Percentiles rank a stretch among this genome's conserved stretches.
Conservation (phyloP, 139 green algal species). For the Parachlorella kessleri region DNA sequence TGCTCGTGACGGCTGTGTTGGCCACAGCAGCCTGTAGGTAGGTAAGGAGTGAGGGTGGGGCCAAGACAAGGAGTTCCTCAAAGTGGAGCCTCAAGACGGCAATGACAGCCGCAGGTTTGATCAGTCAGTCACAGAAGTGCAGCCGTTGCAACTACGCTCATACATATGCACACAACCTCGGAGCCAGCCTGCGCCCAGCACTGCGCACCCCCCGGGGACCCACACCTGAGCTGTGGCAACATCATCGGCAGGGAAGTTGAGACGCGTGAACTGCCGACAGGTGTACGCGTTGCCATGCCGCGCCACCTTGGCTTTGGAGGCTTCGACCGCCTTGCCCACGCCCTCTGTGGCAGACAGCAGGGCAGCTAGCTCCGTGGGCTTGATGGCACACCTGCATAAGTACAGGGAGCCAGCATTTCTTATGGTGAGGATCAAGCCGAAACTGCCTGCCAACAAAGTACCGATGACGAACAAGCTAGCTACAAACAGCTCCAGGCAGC, state of each 20-base stretch:
- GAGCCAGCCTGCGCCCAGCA: no score
- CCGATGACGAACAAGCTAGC: background rate
- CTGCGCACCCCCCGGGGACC: no score
- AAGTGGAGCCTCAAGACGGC: no score
- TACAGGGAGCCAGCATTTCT: background rate
- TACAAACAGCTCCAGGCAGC: background rate
- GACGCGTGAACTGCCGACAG: constrained; percentile 48
- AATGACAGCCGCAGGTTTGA: no score
- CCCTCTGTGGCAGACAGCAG: constrained; percentile 10
- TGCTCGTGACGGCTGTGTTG: constrained; percentile 19
- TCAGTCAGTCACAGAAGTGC: no score
- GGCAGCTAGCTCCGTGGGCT: constrained; percentile 7
- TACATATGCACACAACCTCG: no score
- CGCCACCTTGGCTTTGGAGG: background rate
- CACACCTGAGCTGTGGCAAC: background rate
- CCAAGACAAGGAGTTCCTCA: background rate
- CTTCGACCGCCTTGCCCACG: constrained; percentile 21
- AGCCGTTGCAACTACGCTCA: no score
- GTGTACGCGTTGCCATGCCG: constrained; percentile 14
- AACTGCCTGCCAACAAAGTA: background rate
- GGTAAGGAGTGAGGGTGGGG: background rate
- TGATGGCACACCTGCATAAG: constrained; percentile 36
- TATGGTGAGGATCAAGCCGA: background rate
- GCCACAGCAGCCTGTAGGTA: constrained; percentile 18
- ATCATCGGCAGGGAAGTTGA: constrained; percentile 50